phyloP scores from a whole-genome alignment of 768 basidiomycete species.

The Boletus reticulatus region DNA sequence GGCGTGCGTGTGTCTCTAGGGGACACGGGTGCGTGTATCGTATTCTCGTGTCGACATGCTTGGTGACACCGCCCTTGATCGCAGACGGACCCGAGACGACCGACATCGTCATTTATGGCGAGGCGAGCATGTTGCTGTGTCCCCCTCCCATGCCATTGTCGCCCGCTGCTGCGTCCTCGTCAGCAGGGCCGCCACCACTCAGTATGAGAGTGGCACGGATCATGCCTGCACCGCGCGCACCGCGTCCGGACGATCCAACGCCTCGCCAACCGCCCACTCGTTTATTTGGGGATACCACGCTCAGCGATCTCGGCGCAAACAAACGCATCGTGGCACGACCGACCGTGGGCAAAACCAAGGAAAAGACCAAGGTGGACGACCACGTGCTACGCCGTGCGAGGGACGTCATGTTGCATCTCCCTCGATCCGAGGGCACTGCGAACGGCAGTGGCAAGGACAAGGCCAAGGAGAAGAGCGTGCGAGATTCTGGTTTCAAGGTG shows the following conservation, averaged over 20 bases:
- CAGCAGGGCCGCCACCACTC: slow-evolving; percentile 25
- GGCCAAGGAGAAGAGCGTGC: not conserved
- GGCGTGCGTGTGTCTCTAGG: slow-evolving; percentile 71
- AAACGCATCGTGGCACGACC: slow-evolving; percentile 22
- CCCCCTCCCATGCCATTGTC: slow-evolving; percentile 9
- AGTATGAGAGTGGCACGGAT: slow-evolving; percentile 57
- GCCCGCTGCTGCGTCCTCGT: slow-evolving; percentile 19
- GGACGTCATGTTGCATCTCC: slow-evolving; percentile 39
- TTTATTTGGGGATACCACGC: slow-evolving; percentile 9
- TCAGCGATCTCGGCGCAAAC: slow-evolving; percentile 18
- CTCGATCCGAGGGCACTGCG: slow-evolving; percentile 21
- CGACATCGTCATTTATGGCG: slow-evolving; percentile 57
- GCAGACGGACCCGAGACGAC: slow-evolving; percentile 70
- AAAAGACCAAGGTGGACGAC: slow-evolving; percentile 24
- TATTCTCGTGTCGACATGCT: not conserved
- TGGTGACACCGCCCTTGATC: not conserved
- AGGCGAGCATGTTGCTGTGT: slow-evolving; percentile 22
- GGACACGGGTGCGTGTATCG: slow-evolving; percentile 48
- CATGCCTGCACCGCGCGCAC: slow-evolving; percentile 40
- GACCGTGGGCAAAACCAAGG: slow-evolving; percentile 16
- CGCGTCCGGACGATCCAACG: slow-evolving; percentile 77
- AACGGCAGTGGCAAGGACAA: slow-evolving; percentile 7
- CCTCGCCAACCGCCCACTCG: slow-evolving; percentile 62
- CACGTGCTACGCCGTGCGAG: slow-evolving; percentile 33
- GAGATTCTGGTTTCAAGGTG: slow-evolving; percentile 40